These are phyloP conservation scores for Teratosphaeria epicoccoides DNA, from an alignment of 2,329 filamentous ascomycete species.

Conservation along the genomic window DNA sequence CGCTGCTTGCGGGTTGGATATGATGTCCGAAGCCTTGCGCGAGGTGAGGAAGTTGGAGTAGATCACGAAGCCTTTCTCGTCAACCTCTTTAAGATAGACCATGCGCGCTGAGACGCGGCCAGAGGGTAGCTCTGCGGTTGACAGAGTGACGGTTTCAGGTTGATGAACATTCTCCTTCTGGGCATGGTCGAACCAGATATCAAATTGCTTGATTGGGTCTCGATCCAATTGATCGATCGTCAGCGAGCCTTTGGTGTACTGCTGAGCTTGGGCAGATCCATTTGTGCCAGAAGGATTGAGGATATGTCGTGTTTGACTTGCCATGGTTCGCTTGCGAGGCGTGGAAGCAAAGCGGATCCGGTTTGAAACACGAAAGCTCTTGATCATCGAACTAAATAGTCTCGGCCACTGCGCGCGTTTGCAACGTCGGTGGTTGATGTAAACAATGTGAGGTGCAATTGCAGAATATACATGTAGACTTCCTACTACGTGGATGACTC, in stretches of 20 bases:
- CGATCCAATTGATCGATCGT: constrained; percentile 48
- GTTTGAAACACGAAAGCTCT: neutral
- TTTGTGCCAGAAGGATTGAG: constrained; percentile 55
- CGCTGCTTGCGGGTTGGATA: constrained; percentile 63
- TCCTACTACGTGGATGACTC: neutral
- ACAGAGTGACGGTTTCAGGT: constrained; percentile 79
- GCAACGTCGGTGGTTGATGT: neutral
- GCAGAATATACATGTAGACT: neutral
- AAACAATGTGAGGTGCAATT: neutral
- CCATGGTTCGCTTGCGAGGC: constrained; percentile 12
- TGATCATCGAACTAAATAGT: neutral
- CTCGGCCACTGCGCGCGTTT: neutral
- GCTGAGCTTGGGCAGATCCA: constrained; percentile 55
- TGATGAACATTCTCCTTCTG: constrained; percentile 53
- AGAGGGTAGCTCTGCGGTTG: constrained; percentile 71
- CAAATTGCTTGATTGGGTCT: constrained; percentile 72
- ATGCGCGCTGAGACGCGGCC: constrained; percentile 76
- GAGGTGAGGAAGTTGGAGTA: constrained; percentile 88
- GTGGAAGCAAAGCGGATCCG: neutral
- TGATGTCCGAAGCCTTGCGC: constrained; percentile 56
- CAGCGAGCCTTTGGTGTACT: constrained; percentile 62
- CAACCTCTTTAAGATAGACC: constrained; percentile 93
- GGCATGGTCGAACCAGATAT: constrained; percentile 75
- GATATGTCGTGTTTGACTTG: constrained; percentile 29
- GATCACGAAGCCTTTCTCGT: constrained; percentile 71